Conservation (phyloP, 2,329 filamentous ascomycete species). For the Lomentospora prolificans region DNA sequence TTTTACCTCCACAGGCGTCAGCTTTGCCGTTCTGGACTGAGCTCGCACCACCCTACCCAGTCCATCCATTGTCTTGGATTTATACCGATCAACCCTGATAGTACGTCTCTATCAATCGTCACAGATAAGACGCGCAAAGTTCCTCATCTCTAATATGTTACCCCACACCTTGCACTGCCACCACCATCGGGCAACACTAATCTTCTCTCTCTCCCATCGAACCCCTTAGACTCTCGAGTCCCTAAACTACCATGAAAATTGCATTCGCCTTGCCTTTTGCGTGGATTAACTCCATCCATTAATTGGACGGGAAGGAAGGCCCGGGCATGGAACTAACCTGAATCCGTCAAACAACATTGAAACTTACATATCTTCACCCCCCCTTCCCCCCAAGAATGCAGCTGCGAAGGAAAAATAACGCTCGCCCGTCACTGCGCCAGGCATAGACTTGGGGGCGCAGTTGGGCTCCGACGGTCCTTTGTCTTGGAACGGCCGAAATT, state of each 20-base stretch:
- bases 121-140: not conserved
- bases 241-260: not conserved
- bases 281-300: not conserved
- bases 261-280: not conserved
- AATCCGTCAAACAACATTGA: not conserved
- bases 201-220: too few relatives aligned
- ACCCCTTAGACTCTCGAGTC: not conserved
- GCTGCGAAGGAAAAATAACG: too few relatives aligned
- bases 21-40: too few relatives aligned
- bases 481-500: too few relatives aligned
- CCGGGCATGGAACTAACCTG: not conserved
- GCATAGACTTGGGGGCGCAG: too few relatives aligned
- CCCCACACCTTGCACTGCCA: conserved; percentile 1
- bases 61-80: not conserved
- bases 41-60: not conserved
- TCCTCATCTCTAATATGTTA: not conserved
- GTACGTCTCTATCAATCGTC: too few relatives aligned
- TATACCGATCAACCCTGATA: too few relatives aligned
- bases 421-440: too few relatives aligned
- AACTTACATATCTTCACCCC: not conserved
- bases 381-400: not conserved
- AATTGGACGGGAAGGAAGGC: not conserved
- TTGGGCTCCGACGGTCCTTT: too few relatives aligned
- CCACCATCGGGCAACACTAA: too few relatives aligned
- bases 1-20: not conserved